Percentiles rank a stretch among this genome's conserved stretches.
These are phyloP conservation scores for Dothistroma septosporum DNA, from an alignment of 2,329 filamentous ascomycete species.

Conservation along the genomic window DNA sequence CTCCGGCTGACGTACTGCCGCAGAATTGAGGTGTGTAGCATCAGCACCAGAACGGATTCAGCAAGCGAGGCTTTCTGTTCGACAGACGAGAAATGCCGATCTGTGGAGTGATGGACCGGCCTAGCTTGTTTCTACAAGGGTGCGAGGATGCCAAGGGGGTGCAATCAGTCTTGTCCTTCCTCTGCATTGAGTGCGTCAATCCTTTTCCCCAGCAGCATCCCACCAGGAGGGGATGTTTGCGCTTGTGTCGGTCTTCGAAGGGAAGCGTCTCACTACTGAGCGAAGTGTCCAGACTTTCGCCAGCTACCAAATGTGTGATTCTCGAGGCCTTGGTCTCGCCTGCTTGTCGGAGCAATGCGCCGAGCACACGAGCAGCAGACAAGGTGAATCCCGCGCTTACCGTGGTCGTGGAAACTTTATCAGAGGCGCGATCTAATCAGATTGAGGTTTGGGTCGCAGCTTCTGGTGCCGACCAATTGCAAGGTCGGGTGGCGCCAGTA, in stretches of 20 bases:
- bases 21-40: not conserved
- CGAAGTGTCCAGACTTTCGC: not conserved
- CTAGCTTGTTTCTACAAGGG: not conserved
- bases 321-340: not conserved
- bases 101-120: not conserved
- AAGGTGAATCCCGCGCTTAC: not conserved
- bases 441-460: not conserved
- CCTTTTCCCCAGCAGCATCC: not conserved
- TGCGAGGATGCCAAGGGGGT: not conserved
- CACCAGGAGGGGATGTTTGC: not conserved
- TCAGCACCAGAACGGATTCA: conserved; percentile 1
- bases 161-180: not conserved
- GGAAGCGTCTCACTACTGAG: not conserved
- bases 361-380: not conserved
- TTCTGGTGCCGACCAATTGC: not conserved
- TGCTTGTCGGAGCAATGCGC: not conserved
- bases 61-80: conserved; percentile 1
- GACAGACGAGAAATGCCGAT: not conserved
- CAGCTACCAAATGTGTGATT: no score
- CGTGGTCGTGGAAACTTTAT: not conserved
- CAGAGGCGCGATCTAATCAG: not conserved
- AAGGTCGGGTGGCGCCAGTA: not conserved
- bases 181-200: not conserved
- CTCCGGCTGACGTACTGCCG: not conserved
- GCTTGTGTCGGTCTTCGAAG: not conserved